A percentile compares a stretch with the other conserved stretches of the same genome.
Conservation (phyloP, 306 rosid genomes). For the Cucurbita pepo region DNA sequence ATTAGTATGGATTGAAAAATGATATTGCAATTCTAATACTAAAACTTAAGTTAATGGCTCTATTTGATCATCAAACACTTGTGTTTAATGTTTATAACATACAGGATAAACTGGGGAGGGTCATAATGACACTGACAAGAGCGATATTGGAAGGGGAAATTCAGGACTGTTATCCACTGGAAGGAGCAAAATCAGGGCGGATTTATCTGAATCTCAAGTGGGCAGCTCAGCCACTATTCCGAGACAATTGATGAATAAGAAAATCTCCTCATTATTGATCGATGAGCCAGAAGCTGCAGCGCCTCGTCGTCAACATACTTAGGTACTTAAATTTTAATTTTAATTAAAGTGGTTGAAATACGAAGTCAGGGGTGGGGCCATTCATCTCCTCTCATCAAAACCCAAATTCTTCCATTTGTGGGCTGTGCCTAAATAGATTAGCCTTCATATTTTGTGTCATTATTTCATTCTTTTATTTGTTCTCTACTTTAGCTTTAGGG, state of each 20-base stretch:
- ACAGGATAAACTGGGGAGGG: slow-evolving; percentile 71
- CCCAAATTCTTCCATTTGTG: not conserved
- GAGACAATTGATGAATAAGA: slow-evolving; percentile 15
- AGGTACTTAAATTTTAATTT: not conserved
- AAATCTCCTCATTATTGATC: not conserved
- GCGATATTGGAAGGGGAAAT: slow-evolving; percentile 59
- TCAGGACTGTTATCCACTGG: slow-evolving; percentile 31
- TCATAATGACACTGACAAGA: slow-evolving; percentile 64
- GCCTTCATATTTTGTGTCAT: not conserved
- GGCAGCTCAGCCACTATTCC: slow-evolving; percentile 42
- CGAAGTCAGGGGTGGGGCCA: not conserved
- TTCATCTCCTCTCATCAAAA: not conserved
- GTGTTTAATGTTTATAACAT: not conserved
- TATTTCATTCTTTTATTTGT: not conserved
- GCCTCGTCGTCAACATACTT: not conserved
- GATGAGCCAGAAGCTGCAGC: not conserved
- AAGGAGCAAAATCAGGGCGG: slow-evolving; percentile 61
- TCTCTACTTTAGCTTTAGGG: not conserved
- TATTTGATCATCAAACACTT: not conserved
- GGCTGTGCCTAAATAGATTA: not conserved
- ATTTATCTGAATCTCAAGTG: slow-evolving; percentile 44
- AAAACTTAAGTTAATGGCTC: not conserved
- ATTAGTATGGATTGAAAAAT: not conserved
- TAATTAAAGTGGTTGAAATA: not conserved
- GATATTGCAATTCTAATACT: too few relatives aligned